Evolutionary conservation across 495 filamentous ascomycete genomes (phyloP), one percentile per base, ranked within the genome.

Genomic region (Tuber melanosporum): DNA sequence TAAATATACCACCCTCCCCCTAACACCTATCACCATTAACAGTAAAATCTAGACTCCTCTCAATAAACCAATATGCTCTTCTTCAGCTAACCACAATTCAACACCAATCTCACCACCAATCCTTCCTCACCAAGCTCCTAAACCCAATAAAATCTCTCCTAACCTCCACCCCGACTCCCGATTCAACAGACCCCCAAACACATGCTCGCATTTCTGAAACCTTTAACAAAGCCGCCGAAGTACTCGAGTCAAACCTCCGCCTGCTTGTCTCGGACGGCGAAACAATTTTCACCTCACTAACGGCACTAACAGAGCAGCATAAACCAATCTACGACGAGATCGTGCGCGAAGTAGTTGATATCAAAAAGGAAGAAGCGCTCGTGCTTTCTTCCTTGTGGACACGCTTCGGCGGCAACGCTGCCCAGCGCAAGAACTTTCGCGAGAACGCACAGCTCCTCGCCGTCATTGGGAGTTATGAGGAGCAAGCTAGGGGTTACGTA

Each of bases 311-410:
- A 1, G 82, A 82, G 44, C 82, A 83, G 44, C 83, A 83, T 71
- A 83, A 81, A 22, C 82, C 82, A 10, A 83, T 83, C 36, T 83
- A 83, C 26, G 82, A 83, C 20, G 82, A 83, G 71, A 83, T 83
- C 15, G 80, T 83, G 22, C 82, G 82, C 46, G 82, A 83, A 72
- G 83, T 83, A 12, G 79, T 83, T 20, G 82, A 83, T 45, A 83
- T 83, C 47, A 81, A 83, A 70, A 83, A 83, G 49, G 82, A 77
- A 36, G 82, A 83, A 69, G 79, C 77, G 3, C 75, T 82, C 8
- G 82, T 83, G 17, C 83, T 83, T 46, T 78, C 79, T 0, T 83
- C 82, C n/a, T 78, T 83, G 7, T 83, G 82, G 82, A 79, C 82
- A 6, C 78, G 79, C 20, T 77, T 83, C 12, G 77, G 77, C 36